Evolutionary conservation across 164 flowering plant species (phyloP), one percentile per base, ranked within the genome.

Genomic region (Amborella trichopoda): DNA sequence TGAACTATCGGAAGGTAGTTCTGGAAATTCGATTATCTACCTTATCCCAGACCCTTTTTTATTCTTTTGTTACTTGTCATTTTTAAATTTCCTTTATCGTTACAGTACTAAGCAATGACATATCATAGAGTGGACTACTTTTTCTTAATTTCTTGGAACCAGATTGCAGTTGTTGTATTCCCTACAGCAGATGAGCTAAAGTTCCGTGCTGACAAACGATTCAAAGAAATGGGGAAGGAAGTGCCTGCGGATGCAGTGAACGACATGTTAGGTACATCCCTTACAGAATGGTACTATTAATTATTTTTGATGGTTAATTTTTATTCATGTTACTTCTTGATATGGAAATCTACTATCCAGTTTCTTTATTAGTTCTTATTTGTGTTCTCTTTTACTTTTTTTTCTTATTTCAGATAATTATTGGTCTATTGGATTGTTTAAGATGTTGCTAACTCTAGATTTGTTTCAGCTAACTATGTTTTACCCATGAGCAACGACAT

Each of bases 161-260:
- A 74, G 87, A 65, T 74, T 55, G 87, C 74, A 28, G 74, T 80
- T 22, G 83, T 80, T 30, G 54, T 72, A 12, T 72, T 80, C 41
- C 75, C 81, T 40, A 53, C 23, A 27, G 75, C 72, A n/a, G 75
- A 72, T 40, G 77, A 65, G 38, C 63, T 80, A 26, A 66, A 63
- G 58, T 0, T 28, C 1, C 81, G 79, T 33, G 55, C 67, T 34
- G 69, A 61, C 25, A 74, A 72, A 59, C 56, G 83, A 58, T 71
- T 68, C 39, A 60, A 40, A 59, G 88, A 77, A 50, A 75, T 73
- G 81, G 83, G 81, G 20, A 80, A 77, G 62, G 81, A 77, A 44
- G 83, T 80, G 22, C 77, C 81, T 40, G 72, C 61, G 20, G 83
- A 75, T 40, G 76, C 81, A 21, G 63, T 80, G 23, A 69, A 71